phyloP scores from a whole-genome alignment of 2,329 filamentous ascomycete species.

The Verticillium nonalfalfae region DNA sequence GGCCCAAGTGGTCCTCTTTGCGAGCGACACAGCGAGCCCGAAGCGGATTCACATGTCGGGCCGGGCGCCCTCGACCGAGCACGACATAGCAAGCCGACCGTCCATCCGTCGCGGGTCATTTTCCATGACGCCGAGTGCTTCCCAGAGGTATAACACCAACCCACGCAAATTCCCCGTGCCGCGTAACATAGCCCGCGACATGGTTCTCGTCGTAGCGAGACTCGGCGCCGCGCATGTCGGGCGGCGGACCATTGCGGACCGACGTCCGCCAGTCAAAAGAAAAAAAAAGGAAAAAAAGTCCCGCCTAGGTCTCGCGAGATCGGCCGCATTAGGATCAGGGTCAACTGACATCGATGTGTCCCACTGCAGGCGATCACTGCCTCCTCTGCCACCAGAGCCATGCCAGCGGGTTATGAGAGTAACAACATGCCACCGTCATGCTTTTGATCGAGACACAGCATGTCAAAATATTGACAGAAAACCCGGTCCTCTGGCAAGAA shows the following conservation, averaged over 20 bases:
- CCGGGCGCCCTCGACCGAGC: not conserved
- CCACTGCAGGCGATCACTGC: not conserved
- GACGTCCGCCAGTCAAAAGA: not conserved
- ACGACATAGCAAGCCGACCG: not conserved
- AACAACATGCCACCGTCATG: not conserved
- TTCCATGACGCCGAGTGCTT: not conserved
- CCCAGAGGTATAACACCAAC: not conserved
- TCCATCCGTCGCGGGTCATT: not conserved
- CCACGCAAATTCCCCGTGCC: conserved; percentile 1
- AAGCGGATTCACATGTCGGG: not conserved
- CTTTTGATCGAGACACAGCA: not conserved
- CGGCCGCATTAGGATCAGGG: not conserved
- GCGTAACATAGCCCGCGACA: not conserved
- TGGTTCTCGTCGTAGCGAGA: not conserved
- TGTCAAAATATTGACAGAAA: not conserved
- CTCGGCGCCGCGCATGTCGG: not conserved
- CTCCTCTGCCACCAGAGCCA: not conserved
- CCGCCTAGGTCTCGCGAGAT: not conserved
- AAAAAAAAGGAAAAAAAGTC: not conserved
- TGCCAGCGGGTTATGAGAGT: not conserved
- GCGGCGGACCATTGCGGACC: not conserved
- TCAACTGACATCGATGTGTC: not conserved
- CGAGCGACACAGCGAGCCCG: not conserved
- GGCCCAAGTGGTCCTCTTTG: not conserved
- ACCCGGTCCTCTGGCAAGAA: not conserved